Evolutionary conservation across 2,329 filamentous ascomycete species (phyloP).

Genomic region (Fusarium sp.): DNA sequence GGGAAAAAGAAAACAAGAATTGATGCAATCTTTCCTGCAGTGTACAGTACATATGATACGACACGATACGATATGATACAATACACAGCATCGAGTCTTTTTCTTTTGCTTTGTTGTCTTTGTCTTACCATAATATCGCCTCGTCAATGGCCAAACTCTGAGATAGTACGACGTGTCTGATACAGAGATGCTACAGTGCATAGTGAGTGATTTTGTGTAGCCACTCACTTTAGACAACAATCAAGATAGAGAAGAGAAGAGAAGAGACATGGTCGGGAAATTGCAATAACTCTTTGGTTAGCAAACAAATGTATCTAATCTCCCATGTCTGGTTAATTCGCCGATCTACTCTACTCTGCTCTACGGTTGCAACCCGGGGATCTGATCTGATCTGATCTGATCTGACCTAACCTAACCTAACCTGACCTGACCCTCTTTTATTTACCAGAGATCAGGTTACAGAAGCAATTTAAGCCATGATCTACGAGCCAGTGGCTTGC

Average conservation of each 20-base stretch:
- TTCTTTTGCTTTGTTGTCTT: not conserved
- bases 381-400: not conserved
- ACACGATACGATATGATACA: not conserved
- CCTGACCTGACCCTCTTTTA: not conserved
- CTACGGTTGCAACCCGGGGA: not conserved
- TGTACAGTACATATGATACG: not conserved
- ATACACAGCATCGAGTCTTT: not conserved
- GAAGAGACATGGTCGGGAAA: conserved; percentile 8
- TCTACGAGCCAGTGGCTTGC: conserved; percentile 18
- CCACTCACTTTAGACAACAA: not conserved
- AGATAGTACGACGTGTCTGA: not conserved
- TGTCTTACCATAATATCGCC: not conserved
- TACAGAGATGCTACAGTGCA: not conserved
- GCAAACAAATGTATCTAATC: not conserved
- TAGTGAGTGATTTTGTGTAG: conserved; percentile 13
- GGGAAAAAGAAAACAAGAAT: not conserved
- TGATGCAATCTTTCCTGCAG: not conserved
- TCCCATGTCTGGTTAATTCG: conserved; percentile 1
- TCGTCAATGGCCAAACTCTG: not conserved
- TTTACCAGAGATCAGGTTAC: not conserved
- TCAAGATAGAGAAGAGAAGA: not conserved
- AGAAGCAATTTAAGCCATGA: conserved; percentile 7
- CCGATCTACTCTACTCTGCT: conserved; percentile 14
- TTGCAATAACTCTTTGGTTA: not conserved
- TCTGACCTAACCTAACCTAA: not conserved